These are phyloP conservation scores for Penicillium sp. DNA, from an alignment of 2,329 filamentous ascomycete genomes.

Conservation along the genomic window DNA sequence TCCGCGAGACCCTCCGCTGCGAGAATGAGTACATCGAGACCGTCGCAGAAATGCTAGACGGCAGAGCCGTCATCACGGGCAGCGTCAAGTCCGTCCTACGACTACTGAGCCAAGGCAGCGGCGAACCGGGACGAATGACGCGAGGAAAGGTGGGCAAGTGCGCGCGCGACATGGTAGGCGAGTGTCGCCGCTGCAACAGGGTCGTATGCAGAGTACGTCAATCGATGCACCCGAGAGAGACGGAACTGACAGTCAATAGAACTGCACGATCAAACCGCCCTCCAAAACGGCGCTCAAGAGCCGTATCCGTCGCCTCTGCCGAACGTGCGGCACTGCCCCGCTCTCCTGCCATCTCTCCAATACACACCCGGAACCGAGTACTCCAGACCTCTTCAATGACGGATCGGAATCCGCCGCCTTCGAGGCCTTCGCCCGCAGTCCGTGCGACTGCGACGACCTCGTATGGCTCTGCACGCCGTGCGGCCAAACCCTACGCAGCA, in stretches of 20 bases:
- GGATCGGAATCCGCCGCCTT: slow-evolving; percentile 43
- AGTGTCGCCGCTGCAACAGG: slow-evolving; percentile 73
- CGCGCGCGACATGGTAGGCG: slow-evolving; percentile 80
- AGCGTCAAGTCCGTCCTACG: slow-evolving; percentile 33
- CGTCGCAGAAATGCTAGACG: slow-evolving; percentile 42
- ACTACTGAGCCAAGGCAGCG: slow-evolving; percentile 27
- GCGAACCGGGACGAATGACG: slow-evolving; percentile 44
- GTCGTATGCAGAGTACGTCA: slow-evolving; percentile 75
- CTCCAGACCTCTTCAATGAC: slow-evolving; percentile 12
- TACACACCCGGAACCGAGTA: slow-evolving; percentile 33
- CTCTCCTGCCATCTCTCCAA: slow-evolving; percentile 44
- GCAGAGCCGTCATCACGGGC: slow-evolving; percentile 35
- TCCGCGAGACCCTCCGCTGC: slow-evolving; percentile 76
- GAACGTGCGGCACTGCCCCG: slow-evolving; percentile 69
- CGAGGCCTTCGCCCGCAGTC: slow-evolving; percentile 53
- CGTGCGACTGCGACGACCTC: slow-evolving; percentile 56
- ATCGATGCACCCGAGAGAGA: neutral
- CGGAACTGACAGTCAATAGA: slow-evolving; percentile 53
- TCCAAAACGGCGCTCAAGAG: slow-evolving; percentile 64
- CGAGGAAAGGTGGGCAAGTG: slow-evolving; percentile 73
- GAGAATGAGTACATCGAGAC: slow-evolving; percentile 61
- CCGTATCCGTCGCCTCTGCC: slow-evolving; percentile 79
- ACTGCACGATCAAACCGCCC: slow-evolving; percentile 84
- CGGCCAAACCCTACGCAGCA: slow-evolving; percentile 63
- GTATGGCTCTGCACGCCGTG: slow-evolving; percentile 88